phyloP scores from a whole-genome alignment of 495 filamentous ascomycete genomes.

The Annulohypoxylon bovei region DNA sequence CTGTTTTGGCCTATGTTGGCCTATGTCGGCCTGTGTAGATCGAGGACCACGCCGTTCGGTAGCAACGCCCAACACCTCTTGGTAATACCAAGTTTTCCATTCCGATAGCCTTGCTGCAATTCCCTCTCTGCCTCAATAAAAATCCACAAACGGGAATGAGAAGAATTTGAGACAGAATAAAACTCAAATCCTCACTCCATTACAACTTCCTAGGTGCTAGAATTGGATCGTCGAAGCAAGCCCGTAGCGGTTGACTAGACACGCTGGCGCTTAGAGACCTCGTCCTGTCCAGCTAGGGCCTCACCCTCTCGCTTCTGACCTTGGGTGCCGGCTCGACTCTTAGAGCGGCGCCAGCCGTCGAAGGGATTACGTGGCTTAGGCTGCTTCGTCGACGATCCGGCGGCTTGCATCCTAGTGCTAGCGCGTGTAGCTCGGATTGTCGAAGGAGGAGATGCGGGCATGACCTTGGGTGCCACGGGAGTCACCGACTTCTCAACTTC shows the following conservation, averaged over 20 bases:
- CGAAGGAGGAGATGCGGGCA: slow-evolving; percentile 65
- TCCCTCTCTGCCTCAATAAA: slow-evolving; percentile 9
- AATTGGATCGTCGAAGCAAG: slow-evolving; percentile 4
- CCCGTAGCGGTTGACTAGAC: slow-evolving; percentile 41
- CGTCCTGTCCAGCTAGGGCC: slow-evolving; percentile 42
- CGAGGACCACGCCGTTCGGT: background rate
- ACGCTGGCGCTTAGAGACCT: slow-evolving; percentile 49
- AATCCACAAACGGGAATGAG: slow-evolving; percentile 19
- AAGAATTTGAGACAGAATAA: background rate
- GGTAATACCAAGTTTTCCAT: slow-evolving; percentile 25
- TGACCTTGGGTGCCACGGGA: slow-evolving; percentile 61
- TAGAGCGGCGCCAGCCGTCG: slow-evolving; percentile 70
- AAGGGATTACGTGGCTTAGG: slow-evolving; percentile 68
- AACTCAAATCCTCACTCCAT: background rate
- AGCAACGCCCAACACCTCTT: slow-evolving; percentile 22
- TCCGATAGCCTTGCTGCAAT: slow-evolving; percentile 9
- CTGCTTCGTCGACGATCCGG: slow-evolving; percentile 43
- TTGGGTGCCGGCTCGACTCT: slow-evolving; percentile 50
- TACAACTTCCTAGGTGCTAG: slow-evolving; percentile 5
- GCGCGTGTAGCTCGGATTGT: slow-evolving; percentile 64
- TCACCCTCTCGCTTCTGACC: slow-evolving; percentile 61
- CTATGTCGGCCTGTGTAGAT: background rate
- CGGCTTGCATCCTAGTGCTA: slow-evolving; percentile 41
- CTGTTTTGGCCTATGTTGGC: background rate
- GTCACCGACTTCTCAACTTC: slow-evolving; percentile 52